These are phyloP conservation scores for Phytopythium litorale DNA, from an alignment of 352 stramenopile species.

Conservation along the genomic window DNA sequence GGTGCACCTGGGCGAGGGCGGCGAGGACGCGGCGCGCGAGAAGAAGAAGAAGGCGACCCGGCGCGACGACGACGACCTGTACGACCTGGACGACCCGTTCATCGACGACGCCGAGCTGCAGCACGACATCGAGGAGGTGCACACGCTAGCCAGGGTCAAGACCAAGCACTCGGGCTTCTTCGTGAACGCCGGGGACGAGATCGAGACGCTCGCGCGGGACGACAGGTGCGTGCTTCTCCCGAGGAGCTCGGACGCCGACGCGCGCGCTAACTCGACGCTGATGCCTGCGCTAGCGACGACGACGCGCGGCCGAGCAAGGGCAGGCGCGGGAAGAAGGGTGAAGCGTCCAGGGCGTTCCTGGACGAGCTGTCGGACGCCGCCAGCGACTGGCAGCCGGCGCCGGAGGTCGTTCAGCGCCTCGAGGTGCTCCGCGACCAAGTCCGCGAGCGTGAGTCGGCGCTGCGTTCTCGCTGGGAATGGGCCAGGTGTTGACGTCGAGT, in stretches of 20 bases:
- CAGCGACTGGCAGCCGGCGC: conserved; percentile 62
- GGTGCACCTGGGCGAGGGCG: conserved; percentile 26
- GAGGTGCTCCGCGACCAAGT: conserved; percentile 59
- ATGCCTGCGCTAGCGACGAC: background rate
- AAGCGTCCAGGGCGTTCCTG: conserved; percentile 54
- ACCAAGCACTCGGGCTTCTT: conserved; percentile 89
- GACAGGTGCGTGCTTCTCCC: conserved; percentile 7
- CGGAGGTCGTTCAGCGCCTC: conserved; percentile 46
- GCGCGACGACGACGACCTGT: conserved; percentile 79
- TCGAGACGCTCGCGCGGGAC: conserved; percentile 61
- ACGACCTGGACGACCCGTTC: conserved; percentile 88
- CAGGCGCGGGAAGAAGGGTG: conserved; percentile 47
- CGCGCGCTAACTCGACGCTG: background rate
- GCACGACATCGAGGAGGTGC: conserved; percentile 81
- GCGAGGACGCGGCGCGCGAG: conserved; percentile 13
- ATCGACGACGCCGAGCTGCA: conserved; percentile 83
- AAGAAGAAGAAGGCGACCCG: conserved; percentile 24
- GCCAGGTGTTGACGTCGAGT: background rate
- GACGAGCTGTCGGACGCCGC: conserved; percentile 62
- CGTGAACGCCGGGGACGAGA: conserved; percentile 81
- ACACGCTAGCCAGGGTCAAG: conserved; percentile 63
- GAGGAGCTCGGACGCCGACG: background rate
- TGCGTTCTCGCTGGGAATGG: background rate
- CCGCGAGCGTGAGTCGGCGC: conserved; percentile 40
- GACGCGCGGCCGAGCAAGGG: conserved; percentile 11